A percentile compares a stretch with the other conserved stretches of the same genome.
phyloP scores from a whole-genome alignment of 257 asterid genomes.

The Linderniella brevidens region DNA sequence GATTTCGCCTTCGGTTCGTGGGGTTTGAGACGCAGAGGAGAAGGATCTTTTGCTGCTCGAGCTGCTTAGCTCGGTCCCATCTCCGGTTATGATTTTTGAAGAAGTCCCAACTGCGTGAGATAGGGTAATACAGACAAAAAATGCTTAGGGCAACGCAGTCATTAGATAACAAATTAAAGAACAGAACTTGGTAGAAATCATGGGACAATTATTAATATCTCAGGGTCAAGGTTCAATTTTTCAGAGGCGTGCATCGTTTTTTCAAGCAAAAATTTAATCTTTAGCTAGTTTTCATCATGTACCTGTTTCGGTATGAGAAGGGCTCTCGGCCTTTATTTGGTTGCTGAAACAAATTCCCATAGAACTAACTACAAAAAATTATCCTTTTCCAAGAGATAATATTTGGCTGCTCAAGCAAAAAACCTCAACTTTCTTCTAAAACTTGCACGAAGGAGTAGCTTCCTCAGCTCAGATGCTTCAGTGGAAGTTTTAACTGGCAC shows the following conservation, averaged over 20 bases:
- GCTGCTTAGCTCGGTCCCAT: conserved; percentile 33
- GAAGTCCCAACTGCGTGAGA: conserved; percentile 17
- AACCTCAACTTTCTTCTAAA: conserved; percentile 12
- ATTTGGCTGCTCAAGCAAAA: too few species aligned
- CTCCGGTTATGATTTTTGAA: conserved; percentile 32
- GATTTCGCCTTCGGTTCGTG: conserved; percentile 84
- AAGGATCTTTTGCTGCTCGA: conserved; percentile 54
- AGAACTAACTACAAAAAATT: too few species aligned
- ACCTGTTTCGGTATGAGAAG: conserved; percentile 40
- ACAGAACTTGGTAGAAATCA: background rate
- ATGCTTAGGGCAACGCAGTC: background rate
- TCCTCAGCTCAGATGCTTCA: conserved; percentile 1
- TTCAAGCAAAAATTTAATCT: background rate
- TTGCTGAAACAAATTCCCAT: conserved; percentile 90
- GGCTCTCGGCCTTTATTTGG: conserved; percentile 65
- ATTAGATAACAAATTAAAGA: background rate
- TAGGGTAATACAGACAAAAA: background rate
- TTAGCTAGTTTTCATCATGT: background rate
- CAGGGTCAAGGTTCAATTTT: too few species aligned
- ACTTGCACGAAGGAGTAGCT: conserved; percentile 9
- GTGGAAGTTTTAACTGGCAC: background rate
- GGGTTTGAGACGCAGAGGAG: conserved; percentile 49
- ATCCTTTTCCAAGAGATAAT: too few species aligned
- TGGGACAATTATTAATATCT: too few species aligned
- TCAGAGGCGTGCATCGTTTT: background rate